These are phyloP conservation scores for Pyrenochaeta sp. DNA, from an alignment of 2,329 filamentous ascomycete species.

Conservation along the genomic window DNA sequence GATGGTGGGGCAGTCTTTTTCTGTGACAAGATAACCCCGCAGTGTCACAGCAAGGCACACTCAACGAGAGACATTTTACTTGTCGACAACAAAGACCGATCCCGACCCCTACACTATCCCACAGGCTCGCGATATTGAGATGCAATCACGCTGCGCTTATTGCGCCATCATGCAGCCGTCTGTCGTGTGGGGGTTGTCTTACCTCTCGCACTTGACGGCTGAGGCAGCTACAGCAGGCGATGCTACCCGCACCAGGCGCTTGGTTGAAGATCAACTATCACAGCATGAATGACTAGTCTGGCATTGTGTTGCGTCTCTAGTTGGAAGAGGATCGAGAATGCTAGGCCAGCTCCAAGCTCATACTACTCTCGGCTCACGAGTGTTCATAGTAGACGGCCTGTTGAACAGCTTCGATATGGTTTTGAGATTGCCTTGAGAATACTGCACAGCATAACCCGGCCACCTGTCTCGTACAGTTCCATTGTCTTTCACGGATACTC, in stretches of 20 bases:
- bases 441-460: no score
- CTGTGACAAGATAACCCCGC: background rate
- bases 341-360: no score
- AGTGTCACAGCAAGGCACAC: background rate
- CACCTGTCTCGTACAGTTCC: background rate
- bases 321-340: no score
- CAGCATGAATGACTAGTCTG: no score
- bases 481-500: background rate
- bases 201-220: constrained; percentile 3
- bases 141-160: constrained; percentile 23
- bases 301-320: no score
- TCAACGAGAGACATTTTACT: constrained; percentile 10
- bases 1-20: constrained; percentile 25
- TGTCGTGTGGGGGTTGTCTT: constrained; percentile 21
- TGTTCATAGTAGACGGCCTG: no score
- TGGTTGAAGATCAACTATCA: background rate
- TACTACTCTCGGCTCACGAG: no score
- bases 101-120: background rate
- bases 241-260: constrained; percentile 18
- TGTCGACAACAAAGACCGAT: background rate
- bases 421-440: no score
- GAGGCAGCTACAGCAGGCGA: constrained; percentile 2
- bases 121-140: background rate
- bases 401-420: no score
- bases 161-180: constrained; percentile 37